A percentile compares a stretch with the other conserved stretches of the same genome.
Evolutionary conservation across 805 yeast genomes (phyloP).

Genomic region (Isabelozyma pseudorhagii): DNA sequence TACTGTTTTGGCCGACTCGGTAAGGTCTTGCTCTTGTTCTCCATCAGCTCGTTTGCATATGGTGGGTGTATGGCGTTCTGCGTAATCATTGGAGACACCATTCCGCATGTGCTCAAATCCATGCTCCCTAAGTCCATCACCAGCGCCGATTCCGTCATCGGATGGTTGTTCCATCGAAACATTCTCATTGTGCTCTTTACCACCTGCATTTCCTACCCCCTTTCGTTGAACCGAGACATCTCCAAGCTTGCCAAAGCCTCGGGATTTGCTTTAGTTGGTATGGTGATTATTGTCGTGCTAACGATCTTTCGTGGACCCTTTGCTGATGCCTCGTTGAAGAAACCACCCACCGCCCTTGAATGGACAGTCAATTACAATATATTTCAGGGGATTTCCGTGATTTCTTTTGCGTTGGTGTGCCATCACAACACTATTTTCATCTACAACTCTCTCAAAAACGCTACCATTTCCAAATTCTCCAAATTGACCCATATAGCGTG

Average conservation of each 20-base stretch:
- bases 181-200: conserved; percentile 71
- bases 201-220: conserved; percentile 72
- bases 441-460: conserved; percentile 74
- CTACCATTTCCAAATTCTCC: conserved; percentile 73
- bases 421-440: conserved; percentile 93
- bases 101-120: conserved; percentile 81
- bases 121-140: conserved; percentile 49
- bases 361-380: conserved; percentile 60
- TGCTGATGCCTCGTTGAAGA: conserved; percentile 45
- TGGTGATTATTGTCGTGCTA: conserved; percentile 72
- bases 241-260: conserved; percentile 84
- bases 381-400: conserved; percentile 90
- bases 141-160: conserved; percentile 25
- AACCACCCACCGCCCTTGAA: conserved; percentile 40
- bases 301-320: conserved; percentile 75
- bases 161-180: conserved; percentile 62
- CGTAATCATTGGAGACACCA: conserved; percentile 90
- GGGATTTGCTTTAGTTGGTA: conserved; percentile 80
- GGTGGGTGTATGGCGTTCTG: conserved; percentile 95
- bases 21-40: conserved; percentile 57
- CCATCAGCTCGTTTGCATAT: conserved; percentile 87
- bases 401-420: conserved; percentile 92
- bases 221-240: conserved; percentile 76
- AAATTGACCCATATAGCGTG: conserved; percentile 82
- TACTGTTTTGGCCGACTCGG: conserved; percentile 78